phyloP scores from a whole-genome alignment of 176 grass and related monocot genomes.

The Avena atlantica region DNA sequence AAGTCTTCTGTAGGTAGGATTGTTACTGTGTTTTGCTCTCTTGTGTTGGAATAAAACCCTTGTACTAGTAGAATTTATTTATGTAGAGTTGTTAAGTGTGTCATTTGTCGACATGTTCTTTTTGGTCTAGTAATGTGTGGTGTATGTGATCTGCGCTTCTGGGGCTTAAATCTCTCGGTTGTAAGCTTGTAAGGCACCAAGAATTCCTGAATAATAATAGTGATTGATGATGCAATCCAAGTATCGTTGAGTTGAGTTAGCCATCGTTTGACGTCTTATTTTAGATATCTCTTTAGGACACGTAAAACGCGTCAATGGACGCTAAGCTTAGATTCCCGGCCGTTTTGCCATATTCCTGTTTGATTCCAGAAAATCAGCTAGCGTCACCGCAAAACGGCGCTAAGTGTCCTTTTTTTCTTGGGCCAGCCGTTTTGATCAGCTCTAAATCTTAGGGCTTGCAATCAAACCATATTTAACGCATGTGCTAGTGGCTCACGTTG shows the following conservation, averaged over 20 bases:
- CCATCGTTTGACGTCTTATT: neutral
- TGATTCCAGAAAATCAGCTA: no score
- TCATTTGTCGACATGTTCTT: constrained; percentile 24
- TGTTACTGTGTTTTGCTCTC: neutral
- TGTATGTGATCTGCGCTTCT: constrained; percentile 17
- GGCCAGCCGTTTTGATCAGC: no score
- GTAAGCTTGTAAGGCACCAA: constrained; percentile 21
- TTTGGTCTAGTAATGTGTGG: constrained; percentile 21
- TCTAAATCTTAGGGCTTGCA: no score
- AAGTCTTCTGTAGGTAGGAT: constrained; percentile 6
- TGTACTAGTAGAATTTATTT: neutral
- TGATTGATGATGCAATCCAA: neutral
- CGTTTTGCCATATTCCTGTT: no score
- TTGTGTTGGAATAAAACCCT: constrained; percentile 36
- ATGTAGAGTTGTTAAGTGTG: neutral
- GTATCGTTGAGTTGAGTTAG: neutral
- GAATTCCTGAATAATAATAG: constrained; percentile 31
- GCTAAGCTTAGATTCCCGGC: no score
- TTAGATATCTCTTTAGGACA: neutral
- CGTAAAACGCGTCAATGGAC: no score
- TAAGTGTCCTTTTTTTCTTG: no score
- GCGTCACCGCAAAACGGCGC: no score
- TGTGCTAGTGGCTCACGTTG: no score
- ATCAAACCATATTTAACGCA: no score
- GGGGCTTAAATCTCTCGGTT: neutral